Evolutionary conservation across 1,139 yeast genomes (phyloP), one percentile per base, ranked within the genome.

Genomic region (Candida glucosophila): DNA sequence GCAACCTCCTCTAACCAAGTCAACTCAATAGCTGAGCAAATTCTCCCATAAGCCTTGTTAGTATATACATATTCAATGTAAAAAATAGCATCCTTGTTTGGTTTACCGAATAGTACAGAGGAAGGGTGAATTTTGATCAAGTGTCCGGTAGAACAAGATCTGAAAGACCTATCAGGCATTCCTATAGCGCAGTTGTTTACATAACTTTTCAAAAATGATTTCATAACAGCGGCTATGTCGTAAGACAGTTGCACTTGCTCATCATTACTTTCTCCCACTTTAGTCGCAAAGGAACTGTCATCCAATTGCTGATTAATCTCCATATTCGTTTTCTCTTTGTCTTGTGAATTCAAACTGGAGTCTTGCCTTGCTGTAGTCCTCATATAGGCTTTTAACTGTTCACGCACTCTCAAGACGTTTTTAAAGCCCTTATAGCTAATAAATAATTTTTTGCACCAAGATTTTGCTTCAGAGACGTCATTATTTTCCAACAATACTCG

Each of bases 41-140:
- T 78, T 41, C 98, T 66, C 2, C 95, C 98, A 43, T 88, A 92
- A 1, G 95, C 94, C 49, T 85, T 85, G 19, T 90, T 72, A 3
- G 98, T 92, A 49, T 69, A 90, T 6, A 92, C 96, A 47, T 83
- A 86, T 52, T 92, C 98, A 28, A 86, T 77, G 58, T 85, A 92
- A 90, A 92, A 77, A 30, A 90, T 77, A 3, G 93, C 95, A 39
- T 88, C 95, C 24, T 75, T 62, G 38, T 74, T 72, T n/a, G 53
- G 37, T 39, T 73, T 71, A 8, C 95, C 95, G 53, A 88, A 92
- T 24, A 92, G 58, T 48, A 83, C 61, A 1, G 95, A 83, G 0
- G 95, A 82, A 1, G 98, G 98, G 48, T 92, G 99, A 11, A 92
- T 75, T 31, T 92, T 75, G 23, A 92, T 75, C 16, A 80, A 58